Evolutionary conservation across 140 eudicot species (phyloP).

Genomic region (Anethum foeniculum): DNA sequence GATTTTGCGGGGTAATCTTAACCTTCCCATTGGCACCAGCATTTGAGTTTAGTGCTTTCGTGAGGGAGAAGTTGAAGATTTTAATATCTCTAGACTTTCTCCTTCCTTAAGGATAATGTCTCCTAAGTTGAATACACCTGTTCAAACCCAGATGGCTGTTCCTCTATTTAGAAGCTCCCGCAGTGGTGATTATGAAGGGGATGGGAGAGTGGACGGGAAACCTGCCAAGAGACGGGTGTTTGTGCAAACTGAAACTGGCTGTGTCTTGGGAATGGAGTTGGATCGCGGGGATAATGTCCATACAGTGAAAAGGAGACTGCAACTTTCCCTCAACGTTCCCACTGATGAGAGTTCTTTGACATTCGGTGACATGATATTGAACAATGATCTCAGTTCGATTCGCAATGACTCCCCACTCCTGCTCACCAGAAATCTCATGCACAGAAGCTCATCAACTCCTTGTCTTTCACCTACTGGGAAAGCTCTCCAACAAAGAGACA

Average conservation of each 20-base stretch:
- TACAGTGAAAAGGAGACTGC: slow-evolving; percentile 55
- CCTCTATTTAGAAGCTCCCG: slow-evolving; percentile 31
- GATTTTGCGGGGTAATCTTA: slow-evolving; percentile 21
- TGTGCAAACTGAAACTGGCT: slow-evolving; percentile 70
- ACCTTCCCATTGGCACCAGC: slow-evolving; percentile 13
- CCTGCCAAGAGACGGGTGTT: slow-evolving; percentile 55
- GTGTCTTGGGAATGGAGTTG: slow-evolving; percentile 67
- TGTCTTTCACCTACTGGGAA: slow-evolving; percentile 56
- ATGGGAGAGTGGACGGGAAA: slow-evolving; percentile 24
- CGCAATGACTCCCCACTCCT: slow-evolving; percentile 53
- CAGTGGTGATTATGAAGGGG: slow-evolving; percentile 28
- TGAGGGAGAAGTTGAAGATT: slow-evolving; percentile 7
- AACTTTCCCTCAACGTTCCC: slow-evolving; percentile 53
- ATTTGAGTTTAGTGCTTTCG: slow-evolving; percentile 4
- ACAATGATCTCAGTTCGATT: slow-evolving; percentile 51
- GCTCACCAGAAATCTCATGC: slow-evolving; percentile 46
- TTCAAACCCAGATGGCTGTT: slow-evolving; percentile 36
- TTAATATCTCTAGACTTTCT: slow-evolving; percentile 5
- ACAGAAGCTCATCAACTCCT: slow-evolving; percentile 70
- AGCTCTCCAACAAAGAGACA: slow-evolving; percentile 42
- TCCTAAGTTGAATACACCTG: slow-evolving; percentile 41
- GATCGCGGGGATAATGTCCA: slow-evolving; percentile 61
- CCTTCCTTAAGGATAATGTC: slow-evolving; percentile 22
- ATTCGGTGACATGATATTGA: slow-evolving; percentile 54
- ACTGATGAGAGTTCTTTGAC: slow-evolving; percentile 50